Base-by-base conservation (phyloP, 306 rosid genomes). In the Comarum palustre region DNA sequence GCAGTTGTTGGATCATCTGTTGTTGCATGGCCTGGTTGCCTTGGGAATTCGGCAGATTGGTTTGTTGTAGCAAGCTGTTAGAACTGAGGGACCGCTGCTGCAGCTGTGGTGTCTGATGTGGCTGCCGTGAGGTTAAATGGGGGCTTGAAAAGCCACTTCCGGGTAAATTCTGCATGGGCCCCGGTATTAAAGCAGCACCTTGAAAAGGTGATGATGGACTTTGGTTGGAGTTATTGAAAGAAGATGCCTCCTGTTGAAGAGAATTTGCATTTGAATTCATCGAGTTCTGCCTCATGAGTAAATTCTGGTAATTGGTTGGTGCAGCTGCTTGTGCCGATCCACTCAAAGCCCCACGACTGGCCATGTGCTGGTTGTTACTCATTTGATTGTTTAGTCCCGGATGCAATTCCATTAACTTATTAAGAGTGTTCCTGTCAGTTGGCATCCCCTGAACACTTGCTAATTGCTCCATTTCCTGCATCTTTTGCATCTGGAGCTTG, bases 391-490 rank as follows among this genome's bases (percentile, higher is more conserved):
- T 90, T 70, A 87, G 67, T 25, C 90, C 91, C 6, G 96, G 86
- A 87, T 88, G 91, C 83, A 91, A 39, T 7, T 96, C 84, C 89
- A 90, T 87, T 25, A 91, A 76, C 82, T 90, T 91, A 81, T 82
- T 84, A n/a, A 91, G 85, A 3, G 96, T 86, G 84, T 84, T 94
- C 75, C 91, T 82, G 76, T 91, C 97, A 48, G 96, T 85, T 58
- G 96, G 93, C 78, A 87, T 90, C 66, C 96, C 97, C 79, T 90
- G 99, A 78, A 38, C 92, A 38, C 79, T 88, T 27, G 93, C 96
- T 77, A 90, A 34, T 82, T 91, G 97, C 84, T 95, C 99, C 89
- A 95, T 88, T 81, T 95, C 99, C 74, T 87, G 96, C 93, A 89
- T 87, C 87, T 94, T 91, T 67, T 91, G 96, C 92, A 86, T 85